Base-by-base conservation (phyloP, 2,329 filamentous ascomycete genomes). In the Hymenotorrendiella dingleyae region DNA sequence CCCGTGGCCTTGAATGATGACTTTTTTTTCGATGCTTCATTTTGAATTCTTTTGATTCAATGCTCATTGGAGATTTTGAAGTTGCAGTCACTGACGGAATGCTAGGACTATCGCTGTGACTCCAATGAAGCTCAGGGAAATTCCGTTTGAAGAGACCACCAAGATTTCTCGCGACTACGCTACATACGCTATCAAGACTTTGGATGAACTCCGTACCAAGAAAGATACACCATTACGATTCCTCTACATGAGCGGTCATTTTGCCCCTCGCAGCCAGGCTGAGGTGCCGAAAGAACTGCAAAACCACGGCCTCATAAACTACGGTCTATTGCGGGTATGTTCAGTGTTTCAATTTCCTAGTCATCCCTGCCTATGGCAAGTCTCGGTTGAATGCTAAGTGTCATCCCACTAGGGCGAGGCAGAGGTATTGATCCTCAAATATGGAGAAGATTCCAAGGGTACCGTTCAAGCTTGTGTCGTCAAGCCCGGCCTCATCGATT, bases 391-490 rank as follows among this genome's bases (percentile, higher is more conserved):
- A n/a, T n/a, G n/a, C n/a, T n/a, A n/a, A n/a, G n/a, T n/a, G n/a
- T n/a, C n/a, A n/a, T n/a, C n/a, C n/a, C n/a, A n/a, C n/a, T n/a
- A 75, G 72, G 72, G 72, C 6, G 64, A 70, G 29, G 64, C 66
- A 0, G 73, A 76, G 48, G 65, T 51, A 6, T 53, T 59, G 14
- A 57, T 75, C 4, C 60, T 74, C 4, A 61, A 61, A 1, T 66
- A 64, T 16, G 67, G 67, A 3, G 52, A 62, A 16, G 50, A 68
- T 7, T 61, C 66, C n/a, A 49, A 61, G 2, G 64, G 62, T 3
- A 52, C 40, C 21, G 47, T 72, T 17, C 64, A 72, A 43, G 61
- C 58, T 0, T 56, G 56, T n/a, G 54, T 69, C 1, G 65, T 61
- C 5, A 72, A 68, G 42, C 63, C 69, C 0, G 71, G 71, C 0